Conservation (phyloP, 2,329 filamentous ascomycete species). For the Ceratocystis albifundus region DNA sequence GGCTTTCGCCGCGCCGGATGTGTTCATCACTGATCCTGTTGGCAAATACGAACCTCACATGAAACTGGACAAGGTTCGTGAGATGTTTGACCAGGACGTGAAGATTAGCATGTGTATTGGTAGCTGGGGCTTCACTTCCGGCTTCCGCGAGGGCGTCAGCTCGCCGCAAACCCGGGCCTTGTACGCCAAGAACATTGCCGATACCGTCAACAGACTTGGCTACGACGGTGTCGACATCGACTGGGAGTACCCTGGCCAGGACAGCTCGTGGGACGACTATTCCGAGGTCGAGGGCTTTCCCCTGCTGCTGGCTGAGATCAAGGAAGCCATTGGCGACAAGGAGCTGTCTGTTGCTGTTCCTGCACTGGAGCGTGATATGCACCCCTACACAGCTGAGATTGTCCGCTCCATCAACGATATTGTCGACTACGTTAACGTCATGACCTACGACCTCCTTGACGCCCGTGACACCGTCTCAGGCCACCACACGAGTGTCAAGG, state of each 20-base stretch:
- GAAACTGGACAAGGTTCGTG: constrained; percentile 30
- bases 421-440: constrained; percentile 57
- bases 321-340: too few species aligned
- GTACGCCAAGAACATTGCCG: constrained; percentile 53
- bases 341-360: too few species aligned
- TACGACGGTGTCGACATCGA: constrained; percentile 56
- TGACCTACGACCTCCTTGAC: constrained; percentile 56
- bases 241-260: constrained; percentile 57
- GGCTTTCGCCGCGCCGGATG: neutral
- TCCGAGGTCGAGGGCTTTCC: too few species aligned
- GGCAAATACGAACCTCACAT: constrained; percentile 43
- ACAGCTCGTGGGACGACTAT: constrained; percentile 44
- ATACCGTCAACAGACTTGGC: constrained; percentile 48
- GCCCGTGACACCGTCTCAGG: constrained; percentile 47
- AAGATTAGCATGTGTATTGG: constrained; percentile 59
- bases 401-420: constrained; percentile 46
- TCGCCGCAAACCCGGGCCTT: constrained; percentile 39
- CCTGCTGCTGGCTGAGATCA: too few species aligned
- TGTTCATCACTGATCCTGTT: constrained; percentile 36
- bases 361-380: too few species aligned
- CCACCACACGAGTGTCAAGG: constrained; percentile 51
- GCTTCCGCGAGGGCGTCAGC: constrained; percentile 48
- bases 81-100: constrained; percentile 39
- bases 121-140: constrained; percentile 58
- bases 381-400: constrained; percentile 42